Evolutionary conservation across 2,329 filamentous ascomycete genomes (phyloP).

Genomic region (Colletotrichum coccodes): DNA sequence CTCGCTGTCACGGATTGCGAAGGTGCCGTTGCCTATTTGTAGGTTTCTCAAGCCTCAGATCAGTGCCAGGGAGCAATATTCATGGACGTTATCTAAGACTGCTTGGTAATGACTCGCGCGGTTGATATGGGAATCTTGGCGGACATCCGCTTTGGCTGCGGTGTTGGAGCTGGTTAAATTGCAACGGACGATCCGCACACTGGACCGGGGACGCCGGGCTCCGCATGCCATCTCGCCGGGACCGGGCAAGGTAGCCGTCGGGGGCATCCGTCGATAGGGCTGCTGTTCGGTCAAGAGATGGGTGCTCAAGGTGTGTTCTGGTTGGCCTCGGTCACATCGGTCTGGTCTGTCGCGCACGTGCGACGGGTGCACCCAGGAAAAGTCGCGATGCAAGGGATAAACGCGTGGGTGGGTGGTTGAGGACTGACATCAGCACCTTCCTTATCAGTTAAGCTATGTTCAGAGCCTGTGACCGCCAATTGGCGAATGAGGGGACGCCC

Average conservation of each 20-base stretch:
- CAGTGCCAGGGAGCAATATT: too few species aligned
- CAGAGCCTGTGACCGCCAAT: conserved; percentile 10
- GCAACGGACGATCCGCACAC: not conserved
- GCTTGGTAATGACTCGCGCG: conserved; percentile 28
- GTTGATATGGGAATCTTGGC: conserved; percentile 20
- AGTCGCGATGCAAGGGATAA: not conserved
- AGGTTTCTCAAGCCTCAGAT: not conserved
- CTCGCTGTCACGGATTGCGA: not conserved
- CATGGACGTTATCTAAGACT: too few species aligned
- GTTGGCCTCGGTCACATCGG: not conserved
- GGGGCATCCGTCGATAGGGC: not conserved
- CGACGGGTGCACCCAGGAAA: not conserved
- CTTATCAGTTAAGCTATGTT: not conserved
- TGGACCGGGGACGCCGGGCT: not conserved
- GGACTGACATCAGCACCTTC: conserved; percentile 3
- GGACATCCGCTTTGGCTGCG: not conserved
- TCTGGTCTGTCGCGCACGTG: not conserved
- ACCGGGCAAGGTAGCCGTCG: not conserved
- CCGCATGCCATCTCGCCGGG: not conserved
- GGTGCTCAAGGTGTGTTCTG: not conserved
- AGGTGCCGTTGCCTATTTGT: not conserved
- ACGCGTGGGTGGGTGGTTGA: not conserved
- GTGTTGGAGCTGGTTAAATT: not conserved
- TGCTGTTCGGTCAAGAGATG: not conserved
- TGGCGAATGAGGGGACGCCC: conserved; percentile 21